These are phyloP conservation scores for Wickerhamiella musiphila DNA, from an alignment of 805 yeast genomes.

Conservation along the genomic window DNA sequence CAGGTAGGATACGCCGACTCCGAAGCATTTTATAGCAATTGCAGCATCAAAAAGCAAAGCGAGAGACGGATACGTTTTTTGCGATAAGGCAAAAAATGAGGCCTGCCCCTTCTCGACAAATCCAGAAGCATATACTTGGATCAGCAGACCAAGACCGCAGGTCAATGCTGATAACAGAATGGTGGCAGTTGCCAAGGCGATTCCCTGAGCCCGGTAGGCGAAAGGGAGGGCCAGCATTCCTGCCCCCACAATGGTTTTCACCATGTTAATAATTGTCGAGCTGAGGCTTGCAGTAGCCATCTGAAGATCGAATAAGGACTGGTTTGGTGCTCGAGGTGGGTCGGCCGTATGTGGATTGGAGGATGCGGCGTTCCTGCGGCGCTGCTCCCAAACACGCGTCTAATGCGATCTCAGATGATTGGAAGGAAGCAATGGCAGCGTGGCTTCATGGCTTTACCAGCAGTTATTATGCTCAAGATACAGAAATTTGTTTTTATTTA, in stretches of 20 bases:
- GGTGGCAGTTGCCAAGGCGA: conserved; percentile 36
- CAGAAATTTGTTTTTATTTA: too few relatives aligned
- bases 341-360: too few relatives aligned
- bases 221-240: conserved; percentile 64
- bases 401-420: too few relatives aligned
- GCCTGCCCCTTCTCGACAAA: conserved; percentile 44
- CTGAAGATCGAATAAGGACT: too few relatives aligned
- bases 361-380: too few relatives aligned
- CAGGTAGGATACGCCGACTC: conserved; percentile 58
- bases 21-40: conserved; percentile 62
- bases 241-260: conserved; percentile 63
- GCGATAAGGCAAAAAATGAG: conserved; percentile 50
- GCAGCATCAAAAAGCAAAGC: conserved; percentile 55
- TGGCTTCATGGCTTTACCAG: too few relatives aligned
- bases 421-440: too few relatives aligned
- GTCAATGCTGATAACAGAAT: conserved; percentile 43
- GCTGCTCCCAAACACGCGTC: too few relatives aligned
- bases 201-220: conserved; percentile 48
- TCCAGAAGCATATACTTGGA: conserved; percentile 14
- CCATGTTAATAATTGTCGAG: conserved; percentile 44
- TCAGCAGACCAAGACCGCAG: conserved; percentile 41
- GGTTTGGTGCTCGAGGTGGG: too few relatives aligned
- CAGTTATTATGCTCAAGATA: too few relatives aligned
- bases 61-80: conserved; percentile 49
- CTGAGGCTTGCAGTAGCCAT: conserved; percentile 26